Percentiles rank a stretch among this genome's conserved stretches.
Evolutionary conservation across 257 asterid species (phyloP).

Genomic region (Handroanthus guayacan): DNA sequence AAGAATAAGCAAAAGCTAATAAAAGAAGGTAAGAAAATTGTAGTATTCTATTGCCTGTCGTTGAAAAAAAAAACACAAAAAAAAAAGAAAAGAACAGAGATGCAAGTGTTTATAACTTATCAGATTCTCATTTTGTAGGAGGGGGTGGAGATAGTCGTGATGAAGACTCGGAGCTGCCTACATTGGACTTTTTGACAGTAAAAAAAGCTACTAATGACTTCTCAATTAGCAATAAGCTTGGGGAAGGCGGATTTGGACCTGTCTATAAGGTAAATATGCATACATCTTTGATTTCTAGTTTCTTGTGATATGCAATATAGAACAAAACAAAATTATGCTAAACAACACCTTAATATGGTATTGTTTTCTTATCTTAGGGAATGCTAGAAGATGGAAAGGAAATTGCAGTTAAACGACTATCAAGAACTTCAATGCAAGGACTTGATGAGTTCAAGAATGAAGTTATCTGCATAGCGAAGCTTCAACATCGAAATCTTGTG

Average conservation of each 20-base stretch:
- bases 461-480: conserved; percentile 37
- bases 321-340: neutral
- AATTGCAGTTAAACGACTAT: conserved; percentile 37
- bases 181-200: conserved; percentile 2
- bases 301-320: neutral
- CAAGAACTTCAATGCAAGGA: conserved; percentile 38
- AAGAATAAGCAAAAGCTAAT: neutral
- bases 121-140: neutral
- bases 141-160: neutral
- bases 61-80: too few relatives aligned
- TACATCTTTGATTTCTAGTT: neutral
- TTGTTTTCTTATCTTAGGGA: neutral
- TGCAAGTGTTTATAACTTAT: too few relatives aligned
- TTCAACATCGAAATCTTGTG: conserved; percentile 45
- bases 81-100: neutral
- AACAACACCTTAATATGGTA: too few relatives aligned
- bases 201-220: conserved; percentile 14
- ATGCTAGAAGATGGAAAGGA: conserved; percentile 32
- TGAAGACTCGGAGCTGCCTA: conserved; percentile 20
- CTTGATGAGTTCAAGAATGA: conserved; percentile 38
- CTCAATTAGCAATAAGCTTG: conserved; percentile 21
- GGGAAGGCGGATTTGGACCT: conserved; percentile 35
- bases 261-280: conserved; percentile 21
- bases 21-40: neutral
- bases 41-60: neutral